Evolutionary conservation across 345 rosid genomes (phyloP), one percentile per base, ranked within the genome.

Genomic region (Trapa incisa): DNA sequence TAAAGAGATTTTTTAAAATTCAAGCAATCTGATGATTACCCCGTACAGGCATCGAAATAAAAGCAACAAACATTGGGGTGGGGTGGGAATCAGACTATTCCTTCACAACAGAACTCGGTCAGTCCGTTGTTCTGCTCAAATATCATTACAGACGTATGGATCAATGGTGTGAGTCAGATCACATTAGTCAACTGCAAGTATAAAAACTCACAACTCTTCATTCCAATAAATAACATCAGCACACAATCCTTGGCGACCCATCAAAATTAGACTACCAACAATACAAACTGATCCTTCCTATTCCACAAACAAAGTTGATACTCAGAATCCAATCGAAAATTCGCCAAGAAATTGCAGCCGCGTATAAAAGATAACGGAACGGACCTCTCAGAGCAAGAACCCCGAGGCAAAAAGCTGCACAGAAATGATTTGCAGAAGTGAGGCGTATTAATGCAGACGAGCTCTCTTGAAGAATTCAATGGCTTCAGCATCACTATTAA

Each of bases 401-500:
- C 9, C 67, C 42, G 4, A 42, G 67, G 52, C 66, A 16, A 36
- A 39, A 32, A 53, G 37, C 35, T 11, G 47, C 45, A 52, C 45
- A 3, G 41, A 2, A 15, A 22, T 43, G 41, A 53, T 47, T 13
- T 17, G 54, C 61, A 47, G 62, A 37, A 10, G 70, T 33, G 70
- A 66, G 67, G 4, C 29, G 47, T 64, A 56, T 71, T 14, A 58
- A 65, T 50, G 45, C 38, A 17, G 50, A 66, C 53, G 62, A 66
- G 61, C 17, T 67, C 54, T 66, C 53, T 60, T 33, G 61, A 57
- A 22, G 70, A 66, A 66, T 47, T 17, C 70, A 66, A 47, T 58
- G 70, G 65, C 17, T 56, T 66, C 61, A 17, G 66, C 37, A 7
- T 72, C 61, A 65, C 66, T 66, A 60, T 65, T 52, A 66, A 45